Conservation (phyloP, 257 asterid genomes). For the Solanum chmielewskii region DNA sequence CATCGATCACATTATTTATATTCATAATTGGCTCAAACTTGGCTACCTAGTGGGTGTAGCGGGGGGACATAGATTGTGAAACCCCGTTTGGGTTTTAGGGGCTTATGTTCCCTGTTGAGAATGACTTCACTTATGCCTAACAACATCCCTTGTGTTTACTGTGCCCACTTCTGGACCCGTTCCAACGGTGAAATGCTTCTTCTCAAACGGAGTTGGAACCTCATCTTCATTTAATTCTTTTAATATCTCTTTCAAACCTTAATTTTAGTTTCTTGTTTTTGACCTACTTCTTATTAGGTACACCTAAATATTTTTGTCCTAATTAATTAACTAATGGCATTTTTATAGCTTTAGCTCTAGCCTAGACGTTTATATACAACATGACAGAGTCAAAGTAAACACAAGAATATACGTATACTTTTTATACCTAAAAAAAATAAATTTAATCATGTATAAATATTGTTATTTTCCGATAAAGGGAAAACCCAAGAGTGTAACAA, state of each 20-base stretch:
- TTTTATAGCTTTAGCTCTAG: not conserved
- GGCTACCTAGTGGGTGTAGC: not conserved
- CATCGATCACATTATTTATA: not conserved
- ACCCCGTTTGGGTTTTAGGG: not conserved
- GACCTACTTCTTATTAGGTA: not conserved
- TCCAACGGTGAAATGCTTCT: not conserved
- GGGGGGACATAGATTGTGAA: conserved; percentile 8
- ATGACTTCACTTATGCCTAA: conserved; percentile 2
- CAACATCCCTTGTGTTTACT: conserved; percentile 1
- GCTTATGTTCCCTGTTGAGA: conserved; percentile 2
- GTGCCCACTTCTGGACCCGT: not conserved
- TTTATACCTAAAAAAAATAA: no score
- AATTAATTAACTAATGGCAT: not conserved
- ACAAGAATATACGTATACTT: no score
- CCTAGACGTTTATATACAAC: not conserved
- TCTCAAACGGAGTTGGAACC: not conserved
- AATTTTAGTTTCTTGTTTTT: not conserved
- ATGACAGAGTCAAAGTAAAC: no score
- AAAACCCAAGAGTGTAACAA: no score
- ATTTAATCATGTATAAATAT: no score
- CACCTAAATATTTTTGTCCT: not conserved
- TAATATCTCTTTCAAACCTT: not conserved
- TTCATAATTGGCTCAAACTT: not conserved
- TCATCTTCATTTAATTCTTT: not conserved
- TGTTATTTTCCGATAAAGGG: not conserved